Base-by-base conservation (phyloP, 768 basidiomycete genomes). In the Clitopilus passeckerianus region DNA sequence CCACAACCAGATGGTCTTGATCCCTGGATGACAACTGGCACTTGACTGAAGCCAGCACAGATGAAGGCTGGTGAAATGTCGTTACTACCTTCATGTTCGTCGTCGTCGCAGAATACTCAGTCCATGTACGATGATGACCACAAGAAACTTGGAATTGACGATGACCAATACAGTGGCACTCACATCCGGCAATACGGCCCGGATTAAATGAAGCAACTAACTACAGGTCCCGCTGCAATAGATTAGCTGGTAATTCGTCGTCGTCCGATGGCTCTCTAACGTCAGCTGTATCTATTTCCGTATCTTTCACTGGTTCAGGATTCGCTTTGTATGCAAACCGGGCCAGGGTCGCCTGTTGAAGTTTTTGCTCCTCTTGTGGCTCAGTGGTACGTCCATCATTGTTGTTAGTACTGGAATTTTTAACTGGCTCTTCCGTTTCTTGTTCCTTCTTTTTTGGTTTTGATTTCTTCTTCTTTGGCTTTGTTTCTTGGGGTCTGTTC, bases 31-130 rank as follows among this genome's bases (percentile, higher is more conserved):
- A 72, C n/a, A 93, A 78, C 5, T 72, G 74, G 70, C 86, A 91
- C 76, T 85, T 91, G 23, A 87, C 67, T 27, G 90, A 92, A 62
- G 77, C 77, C 8, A 85, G 63, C 54, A 92, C 86, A 0, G 91
- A 87, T 1, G 91, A 89, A 1, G 90, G 81, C 4, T 79, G 80
- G 68, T 92, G 89, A 69, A 91, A 91, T 6, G 91, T 93, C 9
- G 86, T 81, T 33, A 92, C 79, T 61, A 91, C 68, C 70, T 81
- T 83, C 80, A 82, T 82, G 41, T 61, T 55, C 56, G 57, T 46
- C 50, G 30, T 7, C 16, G 30, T 22, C 23, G 43, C 22, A 35
- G 55, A 30, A 14, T 8, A 53, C 33, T 35, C 24, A 20, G 10
- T 12, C 46, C 37, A 27, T 24, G 27, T 12, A 58, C 2, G n/a